Evolutionary conservation across 108 stramenopile species (phyloP).

Genomic region (Aurantiochytrium sp.): DNA sequence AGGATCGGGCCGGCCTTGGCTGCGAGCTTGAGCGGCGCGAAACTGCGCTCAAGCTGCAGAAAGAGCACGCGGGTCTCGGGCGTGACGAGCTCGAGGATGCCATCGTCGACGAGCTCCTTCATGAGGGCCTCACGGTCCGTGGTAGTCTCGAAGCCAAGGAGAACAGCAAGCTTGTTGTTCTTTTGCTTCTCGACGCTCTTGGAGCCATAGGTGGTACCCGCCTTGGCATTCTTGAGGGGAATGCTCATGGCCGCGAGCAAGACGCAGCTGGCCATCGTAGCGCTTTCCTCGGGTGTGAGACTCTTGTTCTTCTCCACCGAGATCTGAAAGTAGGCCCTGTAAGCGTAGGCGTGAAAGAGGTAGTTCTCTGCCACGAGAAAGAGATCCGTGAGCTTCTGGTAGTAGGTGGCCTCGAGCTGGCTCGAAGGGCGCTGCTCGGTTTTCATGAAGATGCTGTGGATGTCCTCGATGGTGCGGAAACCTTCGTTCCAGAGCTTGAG

Average conservation of each 20-base stretch:
- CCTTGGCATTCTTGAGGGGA: slow-evolving; percentile 42
- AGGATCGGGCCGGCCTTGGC: slow-evolving; percentile 61
- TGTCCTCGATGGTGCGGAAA: slow-evolving; percentile 95
- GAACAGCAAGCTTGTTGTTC: slow-evolving; percentile 82
- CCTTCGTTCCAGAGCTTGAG: slow-evolving; percentile 94
- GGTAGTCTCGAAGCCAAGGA: slow-evolving; percentile 81
- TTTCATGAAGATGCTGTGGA: slow-evolving; percentile 88
- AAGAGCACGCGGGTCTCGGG: slow-evolving; percentile 66
- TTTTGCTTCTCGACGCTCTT: slow-evolving; percentile 83
- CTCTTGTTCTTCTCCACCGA: slow-evolving; percentile 79
- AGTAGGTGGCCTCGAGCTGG: slow-evolving; percentile 90
- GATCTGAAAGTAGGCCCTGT: slow-evolving; percentile 79
- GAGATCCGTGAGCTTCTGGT: slow-evolving; percentile 86
- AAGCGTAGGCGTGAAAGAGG: slow-evolving; percentile 96
- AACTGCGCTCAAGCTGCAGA: slow-evolving; percentile 55
- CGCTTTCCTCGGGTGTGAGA: slow-evolving; percentile 49
- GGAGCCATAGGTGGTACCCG: slow-evolving; percentile 38
- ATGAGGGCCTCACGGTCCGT: slow-evolving; percentile 79
- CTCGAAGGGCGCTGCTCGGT: slow-evolving; percentile 77
- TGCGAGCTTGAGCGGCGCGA: slow-evolving; percentile 50
- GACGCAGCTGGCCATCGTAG: slow-evolving; percentile 44
- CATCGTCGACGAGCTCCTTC: slow-evolving; percentile 59
- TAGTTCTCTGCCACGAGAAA: slow-evolving; percentile 94
- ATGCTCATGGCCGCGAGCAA: slow-evolving; percentile 82
- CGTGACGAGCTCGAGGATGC: slow-evolving; percentile 65